These are phyloP conservation scores for Mimosa bimucronata DNA, from an alignment of 306 rosid species.

Conservation along the genomic window DNA sequence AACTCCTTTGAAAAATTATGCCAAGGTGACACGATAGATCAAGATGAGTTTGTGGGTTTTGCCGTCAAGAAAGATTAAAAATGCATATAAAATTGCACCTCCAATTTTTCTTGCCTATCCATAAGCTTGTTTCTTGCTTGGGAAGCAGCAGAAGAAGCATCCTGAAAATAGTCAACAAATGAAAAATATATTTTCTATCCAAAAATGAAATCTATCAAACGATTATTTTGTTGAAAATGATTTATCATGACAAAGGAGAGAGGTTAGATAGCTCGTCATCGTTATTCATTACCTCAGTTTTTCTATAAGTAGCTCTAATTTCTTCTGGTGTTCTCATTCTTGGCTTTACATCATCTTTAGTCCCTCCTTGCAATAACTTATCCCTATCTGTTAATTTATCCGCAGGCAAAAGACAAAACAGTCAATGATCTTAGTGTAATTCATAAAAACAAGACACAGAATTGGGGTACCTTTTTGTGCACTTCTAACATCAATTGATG, in stretches of 20 bases:
- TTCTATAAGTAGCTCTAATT: constrained; percentile 78
- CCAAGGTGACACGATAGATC: constrained; percentile 15
- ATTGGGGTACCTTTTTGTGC: constrained; percentile 54
- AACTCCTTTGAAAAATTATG: background rate
- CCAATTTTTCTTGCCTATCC: constrained; percentile 91
- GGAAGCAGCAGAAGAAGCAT: constrained; percentile 81
- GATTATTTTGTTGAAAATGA: background rate
- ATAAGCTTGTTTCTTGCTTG: constrained; percentile 82
- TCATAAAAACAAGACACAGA: background rate
- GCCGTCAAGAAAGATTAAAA: background rate
- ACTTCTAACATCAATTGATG: constrained; percentile 55
- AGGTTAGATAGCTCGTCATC: constrained; percentile 14
- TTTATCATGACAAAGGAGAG: constrained; percentile 15
- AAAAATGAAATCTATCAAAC: constrained; percentile 30
- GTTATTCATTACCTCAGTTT: constrained; percentile 66
- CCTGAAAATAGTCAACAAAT: constrained; percentile 60
- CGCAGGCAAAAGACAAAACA: constrained; percentile 41
- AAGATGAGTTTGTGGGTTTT: constrained; percentile 10
- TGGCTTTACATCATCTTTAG: constrained; percentile 77
- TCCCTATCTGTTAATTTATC: constrained; percentile 72
- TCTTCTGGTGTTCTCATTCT: constrained; percentile 83
- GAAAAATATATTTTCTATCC: background rate
- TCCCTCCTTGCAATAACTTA: constrained; percentile 78
- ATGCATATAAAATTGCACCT: constrained; percentile 56
- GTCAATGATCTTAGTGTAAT: constrained; percentile 22